phyloP scores from a whole-genome alignment of 805 yeast genomes.

The Candida lessepsii region DNA sequence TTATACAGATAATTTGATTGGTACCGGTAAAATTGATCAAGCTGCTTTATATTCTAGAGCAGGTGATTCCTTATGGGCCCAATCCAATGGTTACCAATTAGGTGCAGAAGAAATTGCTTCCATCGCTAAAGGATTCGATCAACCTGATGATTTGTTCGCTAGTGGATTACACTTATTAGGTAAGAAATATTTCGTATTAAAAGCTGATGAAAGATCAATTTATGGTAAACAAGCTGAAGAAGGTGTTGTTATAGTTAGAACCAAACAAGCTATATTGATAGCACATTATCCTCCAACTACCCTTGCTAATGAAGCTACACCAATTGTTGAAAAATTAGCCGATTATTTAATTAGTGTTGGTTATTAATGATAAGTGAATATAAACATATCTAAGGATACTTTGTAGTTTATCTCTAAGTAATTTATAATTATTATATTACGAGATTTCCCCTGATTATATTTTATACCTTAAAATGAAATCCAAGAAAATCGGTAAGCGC shows the following conservation, averaged over 20 bases:
- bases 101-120: conserved; percentile 68
- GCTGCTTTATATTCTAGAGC: conserved; percentile 93
- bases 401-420: no score
- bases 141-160: conserved; percentile 77
- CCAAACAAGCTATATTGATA: conserved; percentile 85
- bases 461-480: no score
- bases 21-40: conserved; percentile 84
- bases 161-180: conserved; percentile 84
- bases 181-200: conserved; percentile 81
- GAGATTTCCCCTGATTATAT: background rate
- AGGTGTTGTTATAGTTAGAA: conserved; percentile 88
- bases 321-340: conserved; percentile 91
- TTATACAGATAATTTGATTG: conserved; percentile 89
- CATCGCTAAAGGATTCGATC: conserved; percentile 76
- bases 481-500: background rate
- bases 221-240: conserved; percentile 88
- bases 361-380: conserved; percentile 44
- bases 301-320: conserved; percentile 93
- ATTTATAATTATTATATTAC: no score
- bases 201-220: conserved; percentile 89
- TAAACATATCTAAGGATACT: background rate
- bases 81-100: conserved; percentile 64
- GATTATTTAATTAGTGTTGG: conserved; percentile 89
- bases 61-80: conserved; percentile 95
- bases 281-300: conserved; percentile 94